phyloP scores from a whole-genome alignment of 768 basidiomycete species.

The Russula abietina region DNA sequence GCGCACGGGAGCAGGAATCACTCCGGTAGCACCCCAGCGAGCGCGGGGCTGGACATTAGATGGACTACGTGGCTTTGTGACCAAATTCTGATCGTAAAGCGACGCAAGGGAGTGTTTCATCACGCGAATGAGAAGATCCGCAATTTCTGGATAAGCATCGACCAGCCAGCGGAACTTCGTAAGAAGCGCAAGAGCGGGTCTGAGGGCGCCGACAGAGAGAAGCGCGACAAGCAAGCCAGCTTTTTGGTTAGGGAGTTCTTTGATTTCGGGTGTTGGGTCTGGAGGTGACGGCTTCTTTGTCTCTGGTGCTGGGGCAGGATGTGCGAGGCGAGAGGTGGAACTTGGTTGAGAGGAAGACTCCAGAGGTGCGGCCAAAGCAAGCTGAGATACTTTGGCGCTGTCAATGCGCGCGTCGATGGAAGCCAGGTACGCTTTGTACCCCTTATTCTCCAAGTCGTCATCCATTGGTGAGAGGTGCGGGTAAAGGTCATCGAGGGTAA shows the following conservation, averaged over 20 bases:
- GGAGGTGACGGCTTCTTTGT: constrained; percentile 30
- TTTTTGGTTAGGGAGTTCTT: constrained; percentile 61
- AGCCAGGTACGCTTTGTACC: constrained; percentile 58
- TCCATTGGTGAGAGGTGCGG: constrained; percentile 82
- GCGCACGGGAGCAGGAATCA: constrained; percentile 45
- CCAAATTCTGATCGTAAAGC: constrained; percentile 50
- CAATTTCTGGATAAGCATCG: constrained; percentile 73
- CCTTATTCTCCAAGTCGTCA: constrained; percentile 57
- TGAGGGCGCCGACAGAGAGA: constrained; percentile 80
- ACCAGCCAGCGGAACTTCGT: constrained; percentile 82
- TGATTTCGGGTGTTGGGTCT: constrained; percentile 35
- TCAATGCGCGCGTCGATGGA: constrained; percentile 59
- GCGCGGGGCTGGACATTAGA: constrained; percentile 59
- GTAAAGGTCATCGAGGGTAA: constrained; percentile 83
- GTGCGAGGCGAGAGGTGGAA: constrained; percentile 37
- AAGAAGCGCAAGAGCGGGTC: constrained; percentile 71
- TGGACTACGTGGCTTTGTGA: constrained; percentile 53
- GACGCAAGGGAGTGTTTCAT: constrained; percentile 62
- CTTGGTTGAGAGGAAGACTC: constrained; percentile 43
- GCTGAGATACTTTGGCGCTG: constrained; percentile 63
- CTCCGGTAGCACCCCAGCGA: constrained; percentile 56
- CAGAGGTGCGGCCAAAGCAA: constrained; percentile 82
- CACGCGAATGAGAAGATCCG: constrained; percentile 78
- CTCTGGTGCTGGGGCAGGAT: constrained; percentile 37
- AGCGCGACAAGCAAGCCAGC: constrained; percentile 70